Evolutionary conservation across 106 monocot genomes (phyloP).

Genomic region (Vanilla planifolia): DNA sequence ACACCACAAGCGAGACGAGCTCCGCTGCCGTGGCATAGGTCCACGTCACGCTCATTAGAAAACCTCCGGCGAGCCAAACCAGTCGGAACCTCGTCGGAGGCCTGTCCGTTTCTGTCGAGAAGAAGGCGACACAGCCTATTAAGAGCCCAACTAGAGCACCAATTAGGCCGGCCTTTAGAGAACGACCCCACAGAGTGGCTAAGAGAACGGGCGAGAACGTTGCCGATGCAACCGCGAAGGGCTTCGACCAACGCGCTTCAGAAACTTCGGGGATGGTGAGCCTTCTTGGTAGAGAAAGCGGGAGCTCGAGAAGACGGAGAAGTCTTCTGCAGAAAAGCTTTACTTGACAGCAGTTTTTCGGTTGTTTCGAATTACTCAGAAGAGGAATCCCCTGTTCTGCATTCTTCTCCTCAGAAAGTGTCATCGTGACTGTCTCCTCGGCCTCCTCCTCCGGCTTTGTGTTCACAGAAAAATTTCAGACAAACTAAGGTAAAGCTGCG

Average conservation of each 20-base stretch:
- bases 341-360: neutral
- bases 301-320: conserved; percentile 22
- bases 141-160: conserved; percentile 15
- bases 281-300: conserved; percentile 42
- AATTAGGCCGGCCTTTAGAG: neutral
- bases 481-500: neutral
- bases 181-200: conserved; percentile 17
- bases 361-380: neutral
- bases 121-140: conserved; percentile 20
- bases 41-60: conserved; percentile 58
- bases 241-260: conserved; percentile 45
- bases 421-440: neutral
- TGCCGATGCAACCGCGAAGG: conserved; percentile 38
- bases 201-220: conserved; percentile 32
- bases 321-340: neutral
- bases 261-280: conserved; percentile 50
- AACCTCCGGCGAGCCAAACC: conserved; percentile 50
- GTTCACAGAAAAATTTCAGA: neutral
- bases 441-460: conserved; percentile 2
- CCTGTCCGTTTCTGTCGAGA: conserved; percentile 17
- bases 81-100: conserved; percentile 31
- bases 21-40: conserved; percentile 52
- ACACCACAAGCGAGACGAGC: conserved; percentile 46
- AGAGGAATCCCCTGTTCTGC: conserved; percentile 18
- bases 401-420: neutral